phyloP scores from a whole-genome alignment of 805 yeast species.

The Yarrowia deformans region DNA sequence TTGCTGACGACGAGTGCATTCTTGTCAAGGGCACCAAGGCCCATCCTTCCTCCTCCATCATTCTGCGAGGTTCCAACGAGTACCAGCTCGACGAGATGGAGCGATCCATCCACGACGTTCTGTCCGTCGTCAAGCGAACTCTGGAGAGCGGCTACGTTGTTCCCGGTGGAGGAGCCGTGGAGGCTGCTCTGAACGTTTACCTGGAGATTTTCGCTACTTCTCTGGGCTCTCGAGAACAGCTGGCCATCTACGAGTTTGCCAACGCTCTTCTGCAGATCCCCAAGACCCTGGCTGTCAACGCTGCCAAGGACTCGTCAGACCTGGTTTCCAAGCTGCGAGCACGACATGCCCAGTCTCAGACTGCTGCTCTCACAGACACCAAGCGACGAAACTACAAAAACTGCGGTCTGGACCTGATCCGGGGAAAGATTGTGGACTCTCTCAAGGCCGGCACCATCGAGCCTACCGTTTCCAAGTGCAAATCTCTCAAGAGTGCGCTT shows the following conservation, averaged over 20 bases:
- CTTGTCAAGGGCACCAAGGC: constrained; percentile 87
- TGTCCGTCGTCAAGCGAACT: constrained; percentile 93
- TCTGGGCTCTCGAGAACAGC: constrained; percentile 95
- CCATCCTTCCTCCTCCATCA: constrained; percentile 89
- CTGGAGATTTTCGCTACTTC: constrained; percentile 97
- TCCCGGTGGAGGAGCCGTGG: constrained; percentile 99
- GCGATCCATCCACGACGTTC: constrained; percentile 92
- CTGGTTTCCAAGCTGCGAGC: constrained; percentile 94
- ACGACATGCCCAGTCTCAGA: constrained; percentile 93
- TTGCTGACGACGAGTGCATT: constrained; percentile 97
- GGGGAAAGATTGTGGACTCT: constrained; percentile 91
- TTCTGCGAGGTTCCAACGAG: constrained; percentile 93
- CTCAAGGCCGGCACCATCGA: constrained; percentile 86
- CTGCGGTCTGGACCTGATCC: constrained; percentile 90
- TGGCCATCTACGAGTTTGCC: constrained; percentile 98
- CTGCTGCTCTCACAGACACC: constrained; percentile 78
- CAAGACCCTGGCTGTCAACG: constrained; percentile 94
- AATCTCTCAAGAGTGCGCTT: constrained; percentile 90
- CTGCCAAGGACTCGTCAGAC: constrained; percentile 96
- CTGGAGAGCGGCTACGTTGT: constrained; percentile 93
- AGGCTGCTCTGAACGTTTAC: constrained; percentile 91
- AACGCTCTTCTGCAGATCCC: constrained; percentile 88
- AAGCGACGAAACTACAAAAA: constrained; percentile 87
- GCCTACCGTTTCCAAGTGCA: constrained; percentile 92
- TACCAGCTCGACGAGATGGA: constrained; percentile 98